phyloP scores from a whole-genome alignment of 1,139 yeast species.

The Meyerozyma athensensis region DNA sequence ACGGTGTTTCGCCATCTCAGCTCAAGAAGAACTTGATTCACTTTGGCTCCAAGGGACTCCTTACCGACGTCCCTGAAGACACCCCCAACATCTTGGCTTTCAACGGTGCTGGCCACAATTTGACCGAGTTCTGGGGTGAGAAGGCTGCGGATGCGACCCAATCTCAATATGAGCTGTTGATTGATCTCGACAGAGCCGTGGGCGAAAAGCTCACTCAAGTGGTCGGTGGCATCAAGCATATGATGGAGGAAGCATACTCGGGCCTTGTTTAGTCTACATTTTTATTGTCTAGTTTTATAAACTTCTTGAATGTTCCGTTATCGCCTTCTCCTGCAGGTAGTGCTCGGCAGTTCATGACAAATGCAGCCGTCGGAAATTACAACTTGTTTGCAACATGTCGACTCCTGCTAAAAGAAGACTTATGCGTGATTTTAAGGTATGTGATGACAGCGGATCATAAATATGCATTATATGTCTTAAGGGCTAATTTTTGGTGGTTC shows the following conservation, averaged over 20 bases:
- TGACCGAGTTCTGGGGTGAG: constrained; percentile 64
- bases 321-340: not conserved
- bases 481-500: too few species aligned
- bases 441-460: constrained; percentile 16
- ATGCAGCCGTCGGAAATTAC: not conserved
- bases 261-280: constrained; percentile 1
- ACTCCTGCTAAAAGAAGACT: constrained; percentile 97
- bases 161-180: not conserved
- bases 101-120: constrained; percentile 89
- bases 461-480: not conserved
- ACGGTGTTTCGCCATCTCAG: constrained; percentile 74
- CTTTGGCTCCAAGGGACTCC: constrained; percentile 66
- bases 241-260: constrained; percentile 3
- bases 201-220: not conserved
- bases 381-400: constrained; percentile 53
- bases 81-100: constrained; percentile 87
- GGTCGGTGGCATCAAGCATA: constrained; percentile 2
- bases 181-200: not conserved
- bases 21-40: constrained; percentile 83
- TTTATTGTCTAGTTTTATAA: not conserved
- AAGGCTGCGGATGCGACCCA: constrained; percentile 7
- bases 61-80: constrained; percentile 69
- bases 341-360: not conserved
- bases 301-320: not conserved
- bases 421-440: constrained; percentile 93